Base-by-base conservation (phyloP, 139 green algal genomes). In the Zygnema cylindricum region DNA sequence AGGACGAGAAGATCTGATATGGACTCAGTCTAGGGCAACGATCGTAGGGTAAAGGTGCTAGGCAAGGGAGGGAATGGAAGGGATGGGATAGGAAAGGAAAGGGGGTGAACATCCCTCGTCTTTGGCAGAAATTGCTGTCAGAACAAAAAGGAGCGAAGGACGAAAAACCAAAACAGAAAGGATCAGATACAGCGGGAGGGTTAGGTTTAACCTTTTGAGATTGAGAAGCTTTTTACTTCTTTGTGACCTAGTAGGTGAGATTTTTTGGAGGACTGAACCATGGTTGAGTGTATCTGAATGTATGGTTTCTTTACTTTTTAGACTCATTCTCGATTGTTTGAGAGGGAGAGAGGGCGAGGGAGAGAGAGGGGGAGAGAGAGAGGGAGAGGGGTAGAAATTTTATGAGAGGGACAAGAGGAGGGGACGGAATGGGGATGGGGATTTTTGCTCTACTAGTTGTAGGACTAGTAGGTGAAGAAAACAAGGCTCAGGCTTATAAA, bases 401-500 rank as follows among this genome's bases (percentile, higher is more conserved):
- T n/a, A n/a, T n/a, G n/a, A n/a, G n/a, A n/a, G n/a, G n/a, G n/a
- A n/a, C n/a, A n/a, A n/a, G n/a, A n/a, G n/a, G n/a, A n/a, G n/a
- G n/a, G n/a, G n/a, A n/a, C n/a, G n/a, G n/a, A n/a, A n/a, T n/a
- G n/a, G 49, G 49, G 49, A 63, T 25, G 49, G 49, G 49, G 49
- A 63, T 63, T 63, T 63, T 63, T 63, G 49, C 49, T 63, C 49
- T 63, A 63, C 49, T 63, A 63, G 49, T 63, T 63, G 49, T 63
- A 63, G n/a, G n/a, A 63, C 49, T 63, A 63, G 49, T 63, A 63
- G 49, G 7, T 25, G 49, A 63, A 63, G 49, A 63, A 63, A 16
- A 63, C 7, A 63, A 16, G 49, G 49, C 7, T 7, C 16, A 63
- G 49, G 49, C 7, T 7, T 7, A 63, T 16, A 63, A n/a, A n/a